Conservation (phyloP, 106 monocot genomes). For the Narthecium ossifragum region DNA sequence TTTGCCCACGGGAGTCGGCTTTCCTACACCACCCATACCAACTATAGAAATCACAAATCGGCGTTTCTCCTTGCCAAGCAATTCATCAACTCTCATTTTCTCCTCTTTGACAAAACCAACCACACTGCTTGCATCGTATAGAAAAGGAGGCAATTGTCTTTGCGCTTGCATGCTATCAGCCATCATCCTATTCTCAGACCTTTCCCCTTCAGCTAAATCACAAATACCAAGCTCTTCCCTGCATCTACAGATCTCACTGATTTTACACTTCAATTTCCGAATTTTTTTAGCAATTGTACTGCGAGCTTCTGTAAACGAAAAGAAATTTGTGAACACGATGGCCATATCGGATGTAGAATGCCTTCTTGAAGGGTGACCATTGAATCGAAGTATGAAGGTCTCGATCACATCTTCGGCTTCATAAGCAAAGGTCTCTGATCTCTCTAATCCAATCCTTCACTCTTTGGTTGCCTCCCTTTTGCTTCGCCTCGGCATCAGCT, state of each 20-base stretch:
- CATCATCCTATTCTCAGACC: too few relatives aligned
- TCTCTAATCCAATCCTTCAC: slow-evolving; percentile 21
- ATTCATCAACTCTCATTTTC: not conserved
- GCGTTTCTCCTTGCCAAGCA: not conserved
- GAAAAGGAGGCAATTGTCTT: slow-evolving; percentile 5
- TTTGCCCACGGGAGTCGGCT: slow-evolving; percentile 19
- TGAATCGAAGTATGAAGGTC: slow-evolving; percentile 3
- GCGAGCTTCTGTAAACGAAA: not conserved
- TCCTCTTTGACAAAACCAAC: slow-evolving; percentile 23
- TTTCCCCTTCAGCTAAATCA: not conserved
- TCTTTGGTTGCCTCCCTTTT: slow-evolving; percentile 2
- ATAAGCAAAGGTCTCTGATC: slow-evolving; percentile 22
- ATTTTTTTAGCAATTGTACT: slow-evolving; percentile 11
- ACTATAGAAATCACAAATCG: slow-evolving; percentile 5
- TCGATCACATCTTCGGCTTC: slow-evolving; percentile 31
- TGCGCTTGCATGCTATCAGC: not conserved
- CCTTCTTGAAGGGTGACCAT: not conserved
- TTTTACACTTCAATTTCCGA: slow-evolving; percentile 6
- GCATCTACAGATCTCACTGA: slow-evolving; percentile 4
- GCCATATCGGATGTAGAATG: not conserved
- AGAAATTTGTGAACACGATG: not conserved
- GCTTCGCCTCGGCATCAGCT: slow-evolving; percentile 16
- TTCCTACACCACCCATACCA: slow-evolving; percentile 27
- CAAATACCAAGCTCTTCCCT: slow-evolving; percentile 9
- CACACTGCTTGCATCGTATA: not conserved